These are phyloP conservation scores for Populus alba DNA, from an alignment of 345 rosid genomes.

Conservation along the genomic window DNA sequence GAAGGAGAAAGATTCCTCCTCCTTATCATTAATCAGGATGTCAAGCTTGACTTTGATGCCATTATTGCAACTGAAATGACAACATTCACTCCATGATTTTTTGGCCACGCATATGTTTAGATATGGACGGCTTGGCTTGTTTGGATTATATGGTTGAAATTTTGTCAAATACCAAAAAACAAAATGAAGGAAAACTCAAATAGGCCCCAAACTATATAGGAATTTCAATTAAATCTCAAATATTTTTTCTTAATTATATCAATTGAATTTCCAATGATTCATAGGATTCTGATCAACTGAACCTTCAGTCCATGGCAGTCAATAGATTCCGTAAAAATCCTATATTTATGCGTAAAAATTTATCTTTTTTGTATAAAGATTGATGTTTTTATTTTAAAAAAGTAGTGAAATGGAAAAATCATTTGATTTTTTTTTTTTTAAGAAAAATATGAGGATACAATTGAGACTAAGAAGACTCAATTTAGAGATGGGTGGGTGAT, in stretches of 20 bases:
- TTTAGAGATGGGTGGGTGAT: no score
- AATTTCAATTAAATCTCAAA: neutral
- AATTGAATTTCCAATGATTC: neutral
- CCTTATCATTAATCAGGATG: neutral
- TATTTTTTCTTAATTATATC: neutral
- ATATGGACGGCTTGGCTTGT: neutral
- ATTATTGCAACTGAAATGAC: neutral
- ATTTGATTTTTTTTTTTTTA: no score
- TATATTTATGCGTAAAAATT: no score
- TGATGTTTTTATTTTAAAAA: no score
- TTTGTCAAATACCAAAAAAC: no score
- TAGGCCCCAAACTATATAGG: neutral
- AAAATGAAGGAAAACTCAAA: neutral
- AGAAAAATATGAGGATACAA: no score
- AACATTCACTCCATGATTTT: neutral
- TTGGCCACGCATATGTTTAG: neutral
- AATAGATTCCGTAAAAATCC: no score
- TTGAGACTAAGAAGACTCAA: no score
- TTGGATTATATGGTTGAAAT: neutral
- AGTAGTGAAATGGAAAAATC: no score
- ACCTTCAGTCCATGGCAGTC: neutral
- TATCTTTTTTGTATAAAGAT: no score
- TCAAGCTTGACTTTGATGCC: constrained; percentile 6
- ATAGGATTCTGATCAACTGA: no score
- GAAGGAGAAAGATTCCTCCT: neutral